Percentiles rank a stretch among this genome's conserved stretches.
Evolutionary conservation across 176 grass and related monocot genomes (phyloP).

Genomic region (Juncus inflexus): DNA sequence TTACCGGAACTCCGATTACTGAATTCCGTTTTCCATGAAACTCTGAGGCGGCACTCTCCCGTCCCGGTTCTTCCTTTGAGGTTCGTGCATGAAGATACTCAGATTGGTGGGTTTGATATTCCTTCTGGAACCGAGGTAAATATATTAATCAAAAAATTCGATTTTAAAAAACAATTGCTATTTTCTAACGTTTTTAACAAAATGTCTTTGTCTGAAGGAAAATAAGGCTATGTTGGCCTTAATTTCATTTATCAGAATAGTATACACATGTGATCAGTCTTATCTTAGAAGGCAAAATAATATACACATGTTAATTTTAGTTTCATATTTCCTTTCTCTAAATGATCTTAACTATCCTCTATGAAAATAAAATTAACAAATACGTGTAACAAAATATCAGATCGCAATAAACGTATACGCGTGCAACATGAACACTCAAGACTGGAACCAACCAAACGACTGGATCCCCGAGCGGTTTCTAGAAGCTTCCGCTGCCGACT

Average conservation of each 20-base stretch:
- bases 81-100: constrained; percentile 64
- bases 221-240: too few species aligned
- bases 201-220: too few species aligned
- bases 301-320: too few species aligned
- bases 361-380: not conserved
- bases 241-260: too few species aligned
- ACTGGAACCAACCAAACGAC: constrained; percentile 55
- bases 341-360: too few species aligned
- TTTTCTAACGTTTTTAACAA: too few species aligned
- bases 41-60: constrained; percentile 54
- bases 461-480: constrained; percentile 86
- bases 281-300: too few species aligned
- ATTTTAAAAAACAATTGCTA: too few species aligned
- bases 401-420: constrained; percentile 74
- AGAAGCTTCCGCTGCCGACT: constrained; percentile 27
- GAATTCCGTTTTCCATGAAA: constrained; percentile 75
- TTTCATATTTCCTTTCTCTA: too few species aligned
- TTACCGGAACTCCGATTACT: constrained; percentile 49
- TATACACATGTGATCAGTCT: too few species aligned
- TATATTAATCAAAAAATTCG: not conserved
- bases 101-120: constrained; percentile 54
- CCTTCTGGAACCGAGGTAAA: constrained; percentile 52
- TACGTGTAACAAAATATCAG: constrained; percentile 17
- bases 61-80: constrained; percentile 57
- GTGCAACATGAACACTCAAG: constrained; percentile 78